Evolutionary conservation across 2,329 filamentous ascomycete genomes (phyloP), one percentile per base, ranked within the genome.

Genomic region (Chrysoporthe deuterocubensis): DNA sequence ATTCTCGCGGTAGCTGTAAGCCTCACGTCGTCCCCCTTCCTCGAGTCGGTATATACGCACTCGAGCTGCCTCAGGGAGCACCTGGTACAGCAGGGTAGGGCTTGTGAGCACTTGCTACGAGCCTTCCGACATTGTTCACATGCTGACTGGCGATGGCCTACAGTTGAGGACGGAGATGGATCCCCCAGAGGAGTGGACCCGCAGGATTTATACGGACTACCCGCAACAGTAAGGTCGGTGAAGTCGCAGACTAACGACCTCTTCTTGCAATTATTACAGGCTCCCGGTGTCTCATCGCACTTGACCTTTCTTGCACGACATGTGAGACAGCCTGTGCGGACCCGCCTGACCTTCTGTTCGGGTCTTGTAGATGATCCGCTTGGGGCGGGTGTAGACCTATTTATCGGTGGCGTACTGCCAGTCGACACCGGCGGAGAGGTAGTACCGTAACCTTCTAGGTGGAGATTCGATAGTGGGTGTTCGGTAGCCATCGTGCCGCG

Each of bases 301-400:
- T 64, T 64, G 62, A 64, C 50, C 34, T 67, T 69, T 8, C 67
- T 60, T 4, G 40, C 54, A 4, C 67, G 61, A 46, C 67, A 69
- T n/a, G 65, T 60, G 44, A 67, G 57, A 54, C 67, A 69, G 21
- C 60, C 60, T 46, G 60, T 62, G 40, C 60, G 60, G 43, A 62
- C 60, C 9, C 60, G 60, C 26, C 46, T 62, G 37, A 59, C 57
- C 18, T 59, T 59, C n/a, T 21, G 57, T 4, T 42, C 40, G 14
- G 37, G 18, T 42, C 16, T 37, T 34, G 54, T 13, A 52, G 48
- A 52, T n/a, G 48, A 21, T 52, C 48, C 48, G 48, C 48, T 52
- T n/a, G 48, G 48, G 21, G n/a, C 48, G 14, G 37, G 57, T 42
- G 37, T 21, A 4, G 46, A 21, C 46, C 7, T 5, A 21, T 21